These are phyloP conservation scores for Tremellales sp. DNA, from an alignment of 1,284 basidiomycete species.

Conservation along the genomic window DNA sequence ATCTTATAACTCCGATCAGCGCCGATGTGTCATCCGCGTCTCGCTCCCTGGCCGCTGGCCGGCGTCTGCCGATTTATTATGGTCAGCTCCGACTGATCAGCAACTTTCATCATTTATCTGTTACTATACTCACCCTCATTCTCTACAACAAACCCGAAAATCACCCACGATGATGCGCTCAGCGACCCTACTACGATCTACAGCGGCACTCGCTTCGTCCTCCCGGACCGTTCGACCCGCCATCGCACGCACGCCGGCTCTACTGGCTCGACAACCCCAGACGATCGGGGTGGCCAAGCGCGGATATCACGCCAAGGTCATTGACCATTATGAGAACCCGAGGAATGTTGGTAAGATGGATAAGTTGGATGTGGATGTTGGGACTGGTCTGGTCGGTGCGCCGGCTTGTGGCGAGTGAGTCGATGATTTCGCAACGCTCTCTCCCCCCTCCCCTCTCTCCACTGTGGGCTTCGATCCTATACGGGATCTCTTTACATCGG, in stretches of 20 bases:
- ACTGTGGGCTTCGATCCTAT: neutral
- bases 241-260: neutral
- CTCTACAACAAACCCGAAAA: too few relatives aligned
- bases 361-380: slow-evolving; percentile 86
- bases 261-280: neutral
- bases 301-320: slow-evolving; percentile 87
- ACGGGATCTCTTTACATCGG: too few relatives aligned
- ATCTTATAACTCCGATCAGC: too few relatives aligned
- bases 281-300: slow-evolving; percentile 44
- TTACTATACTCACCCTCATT: neutral
- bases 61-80: too few relatives aligned
- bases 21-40: too few relatives aligned
- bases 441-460: neutral
- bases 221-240: neutral
- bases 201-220: neutral
- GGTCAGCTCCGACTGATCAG: too few relatives aligned
- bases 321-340: slow-evolving; percentile 92
- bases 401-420: slow-evolving; percentile 49
- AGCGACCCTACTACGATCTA: neutral
- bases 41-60: too few relatives aligned
- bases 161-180: slow-evolving; percentile 2
- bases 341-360: slow-evolving; percentile 94
- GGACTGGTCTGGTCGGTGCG: slow-evolving; percentile 96
- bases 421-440: neutral
- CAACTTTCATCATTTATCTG: too few relatives aligned